These are phyloP conservation scores for Tylopilus plumbeoviolaceoides DNA, from an alignment of 768 basidiomycete genomes.

Conservation along the genomic window DNA sequence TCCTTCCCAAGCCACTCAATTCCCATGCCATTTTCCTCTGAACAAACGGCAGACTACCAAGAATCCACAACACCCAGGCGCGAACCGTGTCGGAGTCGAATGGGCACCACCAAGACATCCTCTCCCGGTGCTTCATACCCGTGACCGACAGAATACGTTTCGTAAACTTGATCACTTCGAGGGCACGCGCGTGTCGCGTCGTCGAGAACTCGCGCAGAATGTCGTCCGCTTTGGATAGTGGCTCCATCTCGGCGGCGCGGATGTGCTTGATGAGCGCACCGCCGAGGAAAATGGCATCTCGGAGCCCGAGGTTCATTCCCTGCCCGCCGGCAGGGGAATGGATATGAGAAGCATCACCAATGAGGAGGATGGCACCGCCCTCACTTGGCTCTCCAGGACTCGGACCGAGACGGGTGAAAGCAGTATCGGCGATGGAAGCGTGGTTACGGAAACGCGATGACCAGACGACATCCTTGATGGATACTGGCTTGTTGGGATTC, in stretches of 20 bases:
- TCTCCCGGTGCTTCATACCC: slow-evolving; percentile 19
- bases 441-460: slow-evolving; percentile 44
- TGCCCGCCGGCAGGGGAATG: slow-evolving; percentile 55
- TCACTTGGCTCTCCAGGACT: not conserved
- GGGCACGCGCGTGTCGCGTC: slow-evolving; percentile 36
- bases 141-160: slow-evolving; percentile 30
- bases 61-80: slow-evolving; percentile 20
- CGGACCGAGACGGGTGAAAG: slow-evolving; percentile 32
- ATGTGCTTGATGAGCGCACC: slow-evolving; percentile 38
- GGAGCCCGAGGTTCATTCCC: slow-evolving; percentile 56
- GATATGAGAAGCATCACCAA: slow-evolving; percentile 51
- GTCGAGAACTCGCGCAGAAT: slow-evolving; percentile 35
- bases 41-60: slow-evolving; percentile 13
- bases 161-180: slow-evolving; percentile 39
- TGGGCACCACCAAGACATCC: slow-evolving; percentile 23
- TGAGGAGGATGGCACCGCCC: slow-evolving; percentile 25
- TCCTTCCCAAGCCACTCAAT: slow-evolving; percentile 1
- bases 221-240: slow-evolving; percentile 21
- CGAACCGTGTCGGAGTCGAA: slow-evolving; percentile 26
- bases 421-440: slow-evolving; percentile 39
- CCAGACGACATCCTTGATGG: slow-evolving; percentile 39
- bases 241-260: slow-evolving; percentile 4
- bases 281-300: slow-evolving; percentile 47
- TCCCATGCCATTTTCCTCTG: slow-evolving; percentile 1
- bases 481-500: slow-evolving; percentile 27